Base-by-base conservation (phyloP, 78 protist genomes). In the Creolimax fragrantissima region DNA sequence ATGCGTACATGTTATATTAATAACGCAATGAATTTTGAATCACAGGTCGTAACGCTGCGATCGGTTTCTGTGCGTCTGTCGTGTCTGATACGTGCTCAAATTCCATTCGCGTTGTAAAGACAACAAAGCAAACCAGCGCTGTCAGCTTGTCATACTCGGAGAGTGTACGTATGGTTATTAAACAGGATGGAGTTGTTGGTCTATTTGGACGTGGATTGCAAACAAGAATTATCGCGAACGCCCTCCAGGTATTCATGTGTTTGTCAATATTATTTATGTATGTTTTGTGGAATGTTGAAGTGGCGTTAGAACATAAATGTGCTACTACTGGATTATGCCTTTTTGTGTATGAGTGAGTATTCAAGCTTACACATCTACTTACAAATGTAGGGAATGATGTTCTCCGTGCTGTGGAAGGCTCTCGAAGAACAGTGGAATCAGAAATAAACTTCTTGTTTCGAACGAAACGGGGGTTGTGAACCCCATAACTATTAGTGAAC, bases 41-140 rank as follows among this genome's bases (percentile, higher is more conserved):
- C 74, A 3, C 58, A 11, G 35, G 43, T 37, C 85, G 97, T 35
- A 92, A 93, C n/a, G 97, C 97, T 6, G 7, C 66, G 81, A 94
- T 96, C 5, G 96, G 97, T 7, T 95, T 96, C 85, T 81, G 92
- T 43, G 4, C 96, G 35, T 85, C 94, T 2, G 96, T 81, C 32
- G 96, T 96, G 11, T 95, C 97, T 3, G 98, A 96, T 93, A 94
- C 96, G 3, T 2, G 3, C 89, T 93, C 95, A 44, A 96, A 96
- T 94, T 93, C 95, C 2, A 58, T 96, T 43, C 95, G 98, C 5
- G 98, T 96, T 32, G 11, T 95, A 88, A 96, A 96, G 91, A 95
- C 97, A 3, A 92, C 92, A 5, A 44, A 84, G 90, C 95, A 94
- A 43, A 92, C 94, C 37, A 7, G 17, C 35, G 43, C 3, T n/a